phyloP scores from a whole-genome alignment of 2,329 filamentous ascomycete genomes.

The Apiospora kogelbergensis region DNA sequence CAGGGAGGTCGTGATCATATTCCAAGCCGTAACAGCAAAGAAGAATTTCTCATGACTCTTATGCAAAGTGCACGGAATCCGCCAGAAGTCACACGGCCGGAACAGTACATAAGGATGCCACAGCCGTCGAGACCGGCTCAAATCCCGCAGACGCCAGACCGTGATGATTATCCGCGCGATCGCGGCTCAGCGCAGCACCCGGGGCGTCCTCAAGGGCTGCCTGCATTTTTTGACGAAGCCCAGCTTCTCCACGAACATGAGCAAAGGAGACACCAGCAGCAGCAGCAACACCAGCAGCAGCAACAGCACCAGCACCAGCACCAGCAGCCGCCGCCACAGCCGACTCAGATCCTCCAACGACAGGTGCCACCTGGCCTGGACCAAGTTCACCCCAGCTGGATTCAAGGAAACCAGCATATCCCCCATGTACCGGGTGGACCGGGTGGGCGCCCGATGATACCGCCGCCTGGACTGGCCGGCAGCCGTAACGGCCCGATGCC shows the following conservation, averaged over 20 bases:
- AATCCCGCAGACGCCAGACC: slow-evolving; percentile 46
- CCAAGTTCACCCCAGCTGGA: slow-evolving; percentile 57
- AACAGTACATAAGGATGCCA: slow-evolving; percentile 54
- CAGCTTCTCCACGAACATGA: slow-evolving; percentile 51
- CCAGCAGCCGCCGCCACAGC: slow-evolving; percentile 46
- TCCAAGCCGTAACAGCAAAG: slow-evolving; percentile 56
- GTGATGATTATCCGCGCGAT: slow-evolving; percentile 49
- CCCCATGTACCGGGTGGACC: slow-evolving; percentile 28
- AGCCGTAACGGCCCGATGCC: slow-evolving; percentile 48
- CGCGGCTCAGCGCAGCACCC: slow-evolving; percentile 36
- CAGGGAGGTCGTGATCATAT: slow-evolving; percentile 37
- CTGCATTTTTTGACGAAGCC: slow-evolving; percentile 55
- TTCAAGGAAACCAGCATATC: slow-evolving; percentile 44
- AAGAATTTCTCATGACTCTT: slow-evolving; percentile 82
- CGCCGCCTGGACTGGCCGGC: slow-evolving; percentile 57
- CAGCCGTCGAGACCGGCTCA: slow-evolving; percentile 52
- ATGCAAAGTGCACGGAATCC: slow-evolving; percentile 62
- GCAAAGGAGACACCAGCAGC: slow-evolving; percentile 1
- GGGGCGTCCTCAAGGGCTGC: slow-evolving; percentile 36
- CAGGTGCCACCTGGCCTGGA: slow-evolving; percentile 62
- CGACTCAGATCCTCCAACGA: slow-evolving; percentile 65
- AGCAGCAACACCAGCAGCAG: neutral
- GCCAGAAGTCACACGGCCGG: slow-evolving; percentile 50
- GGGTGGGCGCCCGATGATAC: slow-evolving; percentile 54
- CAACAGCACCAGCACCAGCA: neutral